phyloP scores from a whole-genome alignment of 805 yeast genomes.

The Hanseniaspora taiwanica region DNA sequence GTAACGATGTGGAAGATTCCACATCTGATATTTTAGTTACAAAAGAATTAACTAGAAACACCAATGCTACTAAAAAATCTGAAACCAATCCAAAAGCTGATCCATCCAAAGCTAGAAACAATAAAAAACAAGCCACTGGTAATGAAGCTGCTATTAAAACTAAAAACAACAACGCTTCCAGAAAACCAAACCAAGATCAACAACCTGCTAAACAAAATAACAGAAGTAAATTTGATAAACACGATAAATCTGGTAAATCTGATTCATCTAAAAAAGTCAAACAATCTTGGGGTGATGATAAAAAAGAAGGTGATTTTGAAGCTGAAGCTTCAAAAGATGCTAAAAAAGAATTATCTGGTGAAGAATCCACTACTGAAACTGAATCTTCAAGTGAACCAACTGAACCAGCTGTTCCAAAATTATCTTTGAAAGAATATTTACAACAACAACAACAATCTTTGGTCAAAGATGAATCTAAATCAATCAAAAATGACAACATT shows the following conservation, averaged over 20 bases:
- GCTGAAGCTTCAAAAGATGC: slow-evolving; percentile 30
- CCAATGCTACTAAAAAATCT: slow-evolving; percentile 80
- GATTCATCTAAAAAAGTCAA: slow-evolving; percentile 76
- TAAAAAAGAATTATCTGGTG: slow-evolving; percentile 37
- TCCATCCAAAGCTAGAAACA: slow-evolving; percentile 65
- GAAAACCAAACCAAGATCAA: slow-evolving; percentile 35
- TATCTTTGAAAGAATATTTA: slow-evolving; percentile 80
- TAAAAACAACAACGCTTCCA: slow-evolving; percentile 66
- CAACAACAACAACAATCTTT: slow-evolving; percentile 57
- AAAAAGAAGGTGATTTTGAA: slow-evolving; percentile 54
- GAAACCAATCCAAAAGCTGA: slow-evolving; percentile 71
- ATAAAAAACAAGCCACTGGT: slow-evolving; percentile 59
- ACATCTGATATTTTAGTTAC: slow-evolving; percentile 32
- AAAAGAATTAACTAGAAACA: slow-evolving; percentile 67
- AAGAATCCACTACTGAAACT: slow-evolving; percentile 47
- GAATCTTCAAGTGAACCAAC: slow-evolving; percentile 33
- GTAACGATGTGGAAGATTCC: slow-evolving; percentile 79
- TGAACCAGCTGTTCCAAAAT: slow-evolving; percentile 38
- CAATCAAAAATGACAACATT: slow-evolving; percentile 16
- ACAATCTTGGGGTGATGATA: slow-evolving; percentile 82
- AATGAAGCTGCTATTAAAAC: slow-evolving; percentile 78
- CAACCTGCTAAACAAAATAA: slow-evolving; percentile 42
- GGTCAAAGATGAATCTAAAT: too few relatives aligned
- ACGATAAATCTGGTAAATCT: slow-evolving; percentile 67
- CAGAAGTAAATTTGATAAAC: slow-evolving; percentile 58